Conservation (phyloP, 441 rosid genomes). For the Arabidopsis lyrata region DNA sequence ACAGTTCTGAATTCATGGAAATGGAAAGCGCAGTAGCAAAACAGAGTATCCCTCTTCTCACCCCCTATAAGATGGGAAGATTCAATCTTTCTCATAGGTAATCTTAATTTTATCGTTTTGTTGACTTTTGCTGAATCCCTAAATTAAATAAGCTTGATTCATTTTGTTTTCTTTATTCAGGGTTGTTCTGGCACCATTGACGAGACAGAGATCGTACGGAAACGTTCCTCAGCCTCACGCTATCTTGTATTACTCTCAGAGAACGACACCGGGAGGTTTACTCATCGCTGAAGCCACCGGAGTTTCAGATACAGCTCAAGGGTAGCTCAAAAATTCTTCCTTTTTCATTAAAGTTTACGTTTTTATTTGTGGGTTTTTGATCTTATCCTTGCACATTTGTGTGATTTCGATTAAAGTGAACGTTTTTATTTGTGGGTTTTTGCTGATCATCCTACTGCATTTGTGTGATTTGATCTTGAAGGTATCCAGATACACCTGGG, state of each 20-base stretch:
- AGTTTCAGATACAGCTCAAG: slow-evolving; percentile 65
- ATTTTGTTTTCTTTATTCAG: slow-evolving; percentile 4
- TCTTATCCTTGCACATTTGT: not conserved
- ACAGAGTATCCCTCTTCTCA: slow-evolving; percentile 44
- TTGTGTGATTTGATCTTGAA: slow-evolving; percentile 16
- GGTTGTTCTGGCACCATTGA: slow-evolving; percentile 64
- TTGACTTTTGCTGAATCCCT: too few species aligned
- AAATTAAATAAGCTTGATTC: too few species aligned
- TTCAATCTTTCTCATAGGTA: slow-evolving; percentile 42
- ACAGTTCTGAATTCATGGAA: not conserved
- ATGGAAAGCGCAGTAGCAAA: slow-evolving; percentile 34
- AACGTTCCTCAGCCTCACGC: slow-evolving; percentile 70
- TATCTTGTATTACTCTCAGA: slow-evolving; percentile 58
- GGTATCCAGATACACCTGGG: slow-evolving; percentile 52
- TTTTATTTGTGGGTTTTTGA: slow-evolving; percentile 19
- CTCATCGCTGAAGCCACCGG: slow-evolving; percentile 65
- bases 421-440: too few species aligned
- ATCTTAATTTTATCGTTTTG: too few species aligned
- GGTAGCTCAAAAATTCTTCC: slow-evolving; percentile 42
- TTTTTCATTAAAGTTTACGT: not conserved
- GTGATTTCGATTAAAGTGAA: too few species aligned
- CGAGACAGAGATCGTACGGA: slow-evolving; percentile 57
- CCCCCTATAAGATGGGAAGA: slow-evolving; percentile 42
- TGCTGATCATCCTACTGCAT: not conserved
- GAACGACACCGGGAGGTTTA: slow-evolving; percentile 57